phyloP scores from a whole-genome alignment of 179 eudicot species.

The Vitellaria paradoxa region DNA sequence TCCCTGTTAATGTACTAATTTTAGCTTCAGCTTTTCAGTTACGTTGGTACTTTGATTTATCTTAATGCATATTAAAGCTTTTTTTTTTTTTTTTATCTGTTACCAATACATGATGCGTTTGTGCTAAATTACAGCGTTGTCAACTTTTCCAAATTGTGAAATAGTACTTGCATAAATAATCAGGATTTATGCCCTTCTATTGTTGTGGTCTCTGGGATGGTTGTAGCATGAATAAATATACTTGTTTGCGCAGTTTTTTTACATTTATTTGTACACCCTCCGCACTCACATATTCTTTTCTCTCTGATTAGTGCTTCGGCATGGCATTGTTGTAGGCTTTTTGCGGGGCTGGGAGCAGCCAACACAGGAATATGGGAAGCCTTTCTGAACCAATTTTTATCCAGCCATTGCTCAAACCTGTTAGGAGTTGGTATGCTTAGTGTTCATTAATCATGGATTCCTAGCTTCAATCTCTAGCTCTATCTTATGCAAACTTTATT shows the following conservation, averaged over 20 bases:
- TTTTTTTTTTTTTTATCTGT: no score
- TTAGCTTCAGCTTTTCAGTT: constrained; percentile 2
- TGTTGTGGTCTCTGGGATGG: background rate
- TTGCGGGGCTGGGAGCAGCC: constrained; percentile 80
- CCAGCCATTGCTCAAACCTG: constrained; percentile 5
- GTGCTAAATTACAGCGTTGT: background rate
- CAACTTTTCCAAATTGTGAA: background rate
- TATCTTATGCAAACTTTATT: background rate
- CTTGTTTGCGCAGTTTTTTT: background rate
- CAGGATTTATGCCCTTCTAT: background rate
- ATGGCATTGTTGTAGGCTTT: constrained; percentile 52
- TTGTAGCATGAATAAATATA: background rate
- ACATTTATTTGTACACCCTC: no score
- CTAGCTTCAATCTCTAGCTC: constrained; percentile 15
- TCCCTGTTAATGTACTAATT: background rate
- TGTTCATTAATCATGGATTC: constrained; percentile 8
- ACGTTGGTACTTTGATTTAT: background rate
- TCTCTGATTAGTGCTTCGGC: constrained; percentile 8
- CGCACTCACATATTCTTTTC: background rate
- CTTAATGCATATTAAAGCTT: background rate
- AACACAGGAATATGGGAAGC: constrained; percentile 67
- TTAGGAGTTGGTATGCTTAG: constrained; percentile 19
- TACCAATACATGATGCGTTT: constrained; percentile 1
- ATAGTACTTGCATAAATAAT: no score
- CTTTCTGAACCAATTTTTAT: constrained; percentile 37